These are phyloP conservation scores for Heteromeles arbutifolia DNA, from an alignment of 306 rosid genomes.

Conservation along the genomic window DNA sequence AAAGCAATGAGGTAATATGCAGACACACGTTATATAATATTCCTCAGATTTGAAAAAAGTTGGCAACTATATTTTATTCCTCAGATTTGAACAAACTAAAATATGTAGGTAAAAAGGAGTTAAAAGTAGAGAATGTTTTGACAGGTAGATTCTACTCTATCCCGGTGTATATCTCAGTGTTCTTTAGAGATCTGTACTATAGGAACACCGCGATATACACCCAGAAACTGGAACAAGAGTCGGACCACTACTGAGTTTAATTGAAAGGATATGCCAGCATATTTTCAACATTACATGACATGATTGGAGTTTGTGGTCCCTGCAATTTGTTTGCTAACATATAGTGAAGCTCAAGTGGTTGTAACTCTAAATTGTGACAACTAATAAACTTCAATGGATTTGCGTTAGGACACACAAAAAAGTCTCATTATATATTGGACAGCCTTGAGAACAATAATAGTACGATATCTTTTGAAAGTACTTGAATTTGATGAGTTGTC, in stretches of 20 bases:
- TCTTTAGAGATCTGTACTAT: not conserved
- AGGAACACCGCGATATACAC: not conserved
- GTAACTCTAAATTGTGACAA: not conserved
- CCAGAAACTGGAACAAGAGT: not conserved
- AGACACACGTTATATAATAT: not conserved
- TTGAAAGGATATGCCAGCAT: not conserved
- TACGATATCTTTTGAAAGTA: not conserved
- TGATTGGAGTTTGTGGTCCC: slow-evolving; percentile 16
- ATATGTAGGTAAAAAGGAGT: not conserved
- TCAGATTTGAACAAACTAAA: not conserved
- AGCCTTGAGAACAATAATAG: not conserved
- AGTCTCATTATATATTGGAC: not conserved
- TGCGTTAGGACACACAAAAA: not conserved
- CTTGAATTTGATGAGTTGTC: not conserved
- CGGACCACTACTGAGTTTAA: not conserved
- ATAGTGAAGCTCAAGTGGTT: not conserved
- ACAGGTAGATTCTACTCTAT: not conserved
- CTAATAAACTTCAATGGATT: not conserved
- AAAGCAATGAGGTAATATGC: slow-evolving; percentile 12
- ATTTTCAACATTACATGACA: not conserved
- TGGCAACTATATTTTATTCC: not conserved
- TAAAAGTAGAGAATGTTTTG: not conserved
- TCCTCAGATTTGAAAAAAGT: not conserved
- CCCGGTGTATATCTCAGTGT: not conserved
- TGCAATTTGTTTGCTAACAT: not conserved